These are phyloP conservation scores for Penicillium argentinense DNA, from an alignment of 495 filamentous ascomycete genomes.

Conservation along the genomic window DNA sequence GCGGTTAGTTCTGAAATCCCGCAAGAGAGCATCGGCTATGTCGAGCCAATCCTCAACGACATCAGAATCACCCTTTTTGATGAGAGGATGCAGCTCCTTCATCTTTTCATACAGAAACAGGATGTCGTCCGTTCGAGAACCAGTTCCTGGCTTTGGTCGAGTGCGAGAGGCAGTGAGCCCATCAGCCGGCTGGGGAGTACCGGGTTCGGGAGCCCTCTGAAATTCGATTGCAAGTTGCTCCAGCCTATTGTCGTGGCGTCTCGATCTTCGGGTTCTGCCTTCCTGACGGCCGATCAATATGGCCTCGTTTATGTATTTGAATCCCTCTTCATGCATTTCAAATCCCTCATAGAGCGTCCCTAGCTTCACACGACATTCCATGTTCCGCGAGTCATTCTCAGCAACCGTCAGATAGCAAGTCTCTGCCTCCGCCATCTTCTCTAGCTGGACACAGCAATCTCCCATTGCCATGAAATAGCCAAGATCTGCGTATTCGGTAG, in stretches of 20 bases:
- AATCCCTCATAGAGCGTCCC: conserved; percentile 77
- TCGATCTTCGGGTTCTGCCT: conserved; percentile 30
- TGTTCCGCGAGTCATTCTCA: conserved; percentile 63
- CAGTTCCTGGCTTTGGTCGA: conserved; percentile 32
- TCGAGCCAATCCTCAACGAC: conserved; percentile 68
- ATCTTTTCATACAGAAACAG: conserved; percentile 57
- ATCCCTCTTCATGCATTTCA: conserved; percentile 67
- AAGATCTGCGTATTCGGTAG: conserved; percentile 58
- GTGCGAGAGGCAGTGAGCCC: conserved; percentile 20
- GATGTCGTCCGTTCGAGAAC: conserved; percentile 49
- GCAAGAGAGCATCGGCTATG: conserved; percentile 68
- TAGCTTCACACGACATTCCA: conserved; percentile 71
- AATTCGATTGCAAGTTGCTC: conserved; percentile 44
- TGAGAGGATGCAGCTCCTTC: conserved; percentile 47
- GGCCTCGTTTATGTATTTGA: conserved; percentile 71
- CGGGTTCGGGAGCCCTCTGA: conserved; percentile 18
- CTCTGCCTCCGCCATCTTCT: conserved; percentile 65
- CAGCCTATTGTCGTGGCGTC: conserved; percentile 41
- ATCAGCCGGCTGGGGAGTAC: conserved; percentile 30
- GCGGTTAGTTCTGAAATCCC: conserved; percentile 76
- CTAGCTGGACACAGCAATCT: conserved; percentile 66
- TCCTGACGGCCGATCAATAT: conserved; percentile 57
- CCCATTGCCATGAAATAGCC: conserved; percentile 68
- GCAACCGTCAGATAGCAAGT: conserved; percentile 71
- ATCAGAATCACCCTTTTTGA: conserved; percentile 51